Base-by-base conservation (phyloP, 352 stramenopile species). In the Phytophthora europaea region DNA sequence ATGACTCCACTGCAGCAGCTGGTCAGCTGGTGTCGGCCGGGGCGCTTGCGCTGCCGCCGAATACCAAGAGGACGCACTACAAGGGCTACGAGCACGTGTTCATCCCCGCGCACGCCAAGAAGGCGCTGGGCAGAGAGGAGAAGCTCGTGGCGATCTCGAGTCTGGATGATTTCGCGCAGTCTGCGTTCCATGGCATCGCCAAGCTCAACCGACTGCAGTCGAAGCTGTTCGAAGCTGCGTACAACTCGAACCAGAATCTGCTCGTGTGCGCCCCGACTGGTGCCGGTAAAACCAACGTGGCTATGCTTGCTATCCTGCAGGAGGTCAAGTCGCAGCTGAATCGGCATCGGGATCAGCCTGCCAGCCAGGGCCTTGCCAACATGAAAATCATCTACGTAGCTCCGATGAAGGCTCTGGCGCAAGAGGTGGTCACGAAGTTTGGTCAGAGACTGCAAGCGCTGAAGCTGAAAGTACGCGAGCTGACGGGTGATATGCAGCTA, bases 381-480 rank as follows among this genome's bases (percentile, higher is more conserved):
- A 90, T 99, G 81, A 99, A 99, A 74, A 97, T 98, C 52, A 98
- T 99, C 56, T 99, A 99, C 73, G 94, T 99, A n/a, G 96, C 95
- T 2, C 97, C 97, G 2, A 99, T 99, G 96, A 99, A 99, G 70
- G 98, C 98, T 9, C 84, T 99, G 47, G 98, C 98, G 12, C 98
- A 99, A 78, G 98, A 99, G 84, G 97, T 99, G 6, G 98, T 99
- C 13, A 97, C 96, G 57, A 99, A 99, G 75, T 99, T 99, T 79
- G 86, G 81, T 2, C 88, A 98, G 61, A 92, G 98, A 22, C 73
- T 96, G 23, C 62, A 79, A 6, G 80, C 72, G 8, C 67, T 96
- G 3, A 83, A 88, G 66, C 62, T 95, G 6, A 74, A 81, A 65
- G 97, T 99, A 0, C 85, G 88, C 6, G 97, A 99, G 70, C 82